phyloP scores from a whole-genome alignment of 805 yeast genomes.

The Candida argentea region DNA sequence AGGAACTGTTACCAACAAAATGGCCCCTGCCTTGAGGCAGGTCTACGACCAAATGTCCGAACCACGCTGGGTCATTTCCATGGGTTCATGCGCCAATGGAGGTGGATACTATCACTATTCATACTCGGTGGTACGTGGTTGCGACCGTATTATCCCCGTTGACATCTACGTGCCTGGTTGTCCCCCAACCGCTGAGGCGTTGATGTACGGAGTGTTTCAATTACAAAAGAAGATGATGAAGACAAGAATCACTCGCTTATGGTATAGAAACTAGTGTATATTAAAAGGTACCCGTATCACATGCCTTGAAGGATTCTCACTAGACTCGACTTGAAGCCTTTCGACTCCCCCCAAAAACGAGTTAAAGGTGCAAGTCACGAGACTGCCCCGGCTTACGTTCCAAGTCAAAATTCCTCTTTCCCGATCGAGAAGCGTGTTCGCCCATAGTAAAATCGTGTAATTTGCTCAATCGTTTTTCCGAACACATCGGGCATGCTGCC shows the following conservation, averaged over 20 bases:
- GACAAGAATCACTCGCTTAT: slow-evolving; percentile 70
- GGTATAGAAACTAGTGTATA: slow-evolving; percentile 49
- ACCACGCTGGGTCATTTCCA: slow-evolving; percentile 88
- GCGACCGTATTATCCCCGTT: slow-evolving; percentile 81
- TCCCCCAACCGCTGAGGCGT: slow-evolving; percentile 86
- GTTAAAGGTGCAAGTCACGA: too few relatives aligned
- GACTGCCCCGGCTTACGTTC: too few relatives aligned
- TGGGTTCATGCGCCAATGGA: slow-evolving; percentile 93
- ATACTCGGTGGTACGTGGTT: slow-evolving; percentile 81
- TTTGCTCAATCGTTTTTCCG: too few relatives aligned
- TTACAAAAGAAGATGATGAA: slow-evolving; percentile 84
- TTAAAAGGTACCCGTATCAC: too few relatives aligned
- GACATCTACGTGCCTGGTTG: slow-evolving; percentile 90
- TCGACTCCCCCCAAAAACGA: too few relatives aligned
- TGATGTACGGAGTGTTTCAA: slow-evolving; percentile 84
- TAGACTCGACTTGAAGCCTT: too few relatives aligned
- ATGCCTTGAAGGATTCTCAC: too few relatives aligned
- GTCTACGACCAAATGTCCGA: slow-evolving; percentile 93
- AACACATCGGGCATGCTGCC: too few relatives aligned
- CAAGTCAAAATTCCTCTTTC: too few relatives aligned
- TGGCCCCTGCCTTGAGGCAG: slow-evolving; percentile 91
- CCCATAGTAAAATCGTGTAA: too few relatives aligned
- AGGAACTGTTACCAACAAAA: slow-evolving; percentile 82
- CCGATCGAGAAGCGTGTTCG: too few relatives aligned
- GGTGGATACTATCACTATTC: slow-evolving; percentile 91